Evolutionary conservation across 345 rosid genomes (phyloP).

Genomic region (Pistacia integerrima): DNA sequence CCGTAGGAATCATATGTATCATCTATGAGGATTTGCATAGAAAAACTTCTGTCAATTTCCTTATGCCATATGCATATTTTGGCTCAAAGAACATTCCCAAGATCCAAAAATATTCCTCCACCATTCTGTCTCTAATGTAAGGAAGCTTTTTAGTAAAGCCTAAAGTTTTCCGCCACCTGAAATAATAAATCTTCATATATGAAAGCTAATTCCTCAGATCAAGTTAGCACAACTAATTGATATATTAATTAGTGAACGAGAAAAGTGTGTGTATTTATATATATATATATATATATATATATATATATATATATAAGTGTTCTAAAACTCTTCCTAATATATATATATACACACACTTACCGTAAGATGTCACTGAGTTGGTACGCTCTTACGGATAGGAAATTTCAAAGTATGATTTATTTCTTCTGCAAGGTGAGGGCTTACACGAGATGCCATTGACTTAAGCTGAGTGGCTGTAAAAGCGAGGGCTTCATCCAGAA

Average conservation of each 20-base stretch:
- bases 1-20: constrained; percentile 38
- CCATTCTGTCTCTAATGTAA: constrained; percentile 32
- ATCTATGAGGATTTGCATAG: constrained; percentile 20
- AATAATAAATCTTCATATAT: background rate
- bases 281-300: too few relatives aligned
- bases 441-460: background rate
- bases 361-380: background rate
- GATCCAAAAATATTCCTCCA: constrained; percentile 33
- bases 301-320: background rate
- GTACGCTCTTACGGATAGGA: constrained; percentile 14
- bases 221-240: too few relatives aligned
- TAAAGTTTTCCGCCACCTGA: constrained; percentile 36
- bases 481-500: constrained; percentile 22
- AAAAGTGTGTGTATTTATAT: background rate
- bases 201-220: background rate
- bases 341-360: background rate
- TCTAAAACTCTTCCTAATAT: background rate
- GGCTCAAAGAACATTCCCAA: constrained; percentile 28
- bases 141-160: constrained; percentile 23
- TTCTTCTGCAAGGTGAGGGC: background rate
- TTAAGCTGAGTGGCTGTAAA: constrained; percentile 15
- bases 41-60: constrained; percentile 18
- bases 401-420: background rate
- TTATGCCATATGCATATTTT: constrained; percentile 2
- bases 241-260: too few relatives aligned